These are phyloP conservation scores for Diaporthe sp. DNA, from an alignment of 2,329 filamentous ascomycete species.

Conservation along the genomic window DNA sequence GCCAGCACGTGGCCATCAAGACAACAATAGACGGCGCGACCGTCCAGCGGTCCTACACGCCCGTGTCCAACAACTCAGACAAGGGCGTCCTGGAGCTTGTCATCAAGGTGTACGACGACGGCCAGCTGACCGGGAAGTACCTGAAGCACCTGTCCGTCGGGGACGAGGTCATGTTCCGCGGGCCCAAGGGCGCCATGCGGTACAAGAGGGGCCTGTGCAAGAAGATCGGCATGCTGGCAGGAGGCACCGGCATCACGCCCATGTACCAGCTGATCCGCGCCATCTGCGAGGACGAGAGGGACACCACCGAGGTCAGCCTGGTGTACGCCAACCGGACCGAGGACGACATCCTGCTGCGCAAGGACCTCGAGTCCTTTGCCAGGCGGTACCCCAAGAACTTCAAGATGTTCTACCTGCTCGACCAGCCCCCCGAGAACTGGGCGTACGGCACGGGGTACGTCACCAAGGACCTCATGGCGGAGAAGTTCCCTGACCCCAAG, in stretches of 20 bases:
- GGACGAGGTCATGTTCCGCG: slow-evolving; percentile 65
- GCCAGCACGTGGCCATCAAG: slow-evolving; percentile 69
- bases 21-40: slow-evolving; percentile 60
- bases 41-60: slow-evolving; percentile 68
- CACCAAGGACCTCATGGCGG: slow-evolving; percentile 63
- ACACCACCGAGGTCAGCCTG: slow-evolving; percentile 69
- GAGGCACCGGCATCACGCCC: slow-evolving; percentile 66
- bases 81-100: slow-evolving; percentile 64
- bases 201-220: slow-evolving; percentile 60
- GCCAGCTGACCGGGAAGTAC: slow-evolving; percentile 64
- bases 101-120: slow-evolving; percentile 65
- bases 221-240: slow-evolving; percentile 69
- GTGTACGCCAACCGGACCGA: slow-evolving; percentile 73
- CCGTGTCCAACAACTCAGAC: slow-evolving; percentile 64
- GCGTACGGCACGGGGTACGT: slow-evolving; percentile 63
- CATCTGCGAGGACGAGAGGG: slow-evolving; percentile 72
- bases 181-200: slow-evolving; percentile 70
- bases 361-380: slow-evolving; percentile 69
- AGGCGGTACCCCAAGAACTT: slow-evolving; percentile 66
- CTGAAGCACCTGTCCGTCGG: slow-evolving; percentile 62
- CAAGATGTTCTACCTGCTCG: slow-evolving; percentile 68
- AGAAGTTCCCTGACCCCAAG: slow-evolving; percentile 62
- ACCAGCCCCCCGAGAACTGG: slow-evolving; percentile 63
- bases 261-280: slow-evolving; percentile 75
- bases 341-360: slow-evolving; percentile 70